These are phyloP conservation scores for Mrakia gelida DNA, from an alignment of 768 basidiomycete genomes.

Conservation along the genomic window DNA sequence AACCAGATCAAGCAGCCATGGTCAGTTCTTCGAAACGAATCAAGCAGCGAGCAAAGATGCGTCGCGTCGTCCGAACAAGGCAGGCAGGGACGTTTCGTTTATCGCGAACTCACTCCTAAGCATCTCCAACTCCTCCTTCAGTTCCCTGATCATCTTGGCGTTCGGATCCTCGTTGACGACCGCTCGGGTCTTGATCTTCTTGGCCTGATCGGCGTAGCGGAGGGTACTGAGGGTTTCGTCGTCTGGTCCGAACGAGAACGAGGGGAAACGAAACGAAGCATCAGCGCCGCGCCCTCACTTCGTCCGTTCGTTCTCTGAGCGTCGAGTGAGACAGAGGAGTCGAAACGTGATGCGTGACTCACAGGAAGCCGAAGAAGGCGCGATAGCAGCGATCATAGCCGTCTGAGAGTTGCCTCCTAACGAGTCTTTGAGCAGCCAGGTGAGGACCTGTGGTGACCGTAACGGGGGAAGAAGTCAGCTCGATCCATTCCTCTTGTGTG, in stretches of 20 bases:
- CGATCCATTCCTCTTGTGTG: background rate
- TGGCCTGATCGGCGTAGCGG: conserved; percentile 94
- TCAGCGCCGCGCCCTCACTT: background rate
- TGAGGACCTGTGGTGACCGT: conserved; percentile 76
- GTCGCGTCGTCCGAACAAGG: background rate
- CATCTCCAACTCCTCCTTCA: conserved; percentile 91
- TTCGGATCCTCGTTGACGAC: conserved; percentile 99
- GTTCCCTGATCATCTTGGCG: conserved; percentile 94
- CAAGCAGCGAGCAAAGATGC: too few relatives aligned
- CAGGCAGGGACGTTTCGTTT: background rate
- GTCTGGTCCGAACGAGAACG: background rate
- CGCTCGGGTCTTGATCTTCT: conserved; percentile 99
- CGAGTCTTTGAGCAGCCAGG: conserved; percentile 97
- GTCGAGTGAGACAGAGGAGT: background rate
- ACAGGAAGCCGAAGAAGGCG: conserved; percentile 30
- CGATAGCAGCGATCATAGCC: conserved; percentile 98
- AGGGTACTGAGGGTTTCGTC: conserved; percentile 57
- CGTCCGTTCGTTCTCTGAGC: too few relatives aligned
- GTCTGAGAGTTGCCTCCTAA: conserved; percentile 94
- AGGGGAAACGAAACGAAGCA: background rate
- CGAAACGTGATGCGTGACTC: background rate
- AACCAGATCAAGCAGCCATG: background rate
- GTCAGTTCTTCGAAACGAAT: background rate
- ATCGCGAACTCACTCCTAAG: conserved; percentile 19
- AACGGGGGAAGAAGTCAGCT: background rate